phyloP scores from a whole-genome alignment of 805 yeast species.

The Grigorovia humatica region DNA sequence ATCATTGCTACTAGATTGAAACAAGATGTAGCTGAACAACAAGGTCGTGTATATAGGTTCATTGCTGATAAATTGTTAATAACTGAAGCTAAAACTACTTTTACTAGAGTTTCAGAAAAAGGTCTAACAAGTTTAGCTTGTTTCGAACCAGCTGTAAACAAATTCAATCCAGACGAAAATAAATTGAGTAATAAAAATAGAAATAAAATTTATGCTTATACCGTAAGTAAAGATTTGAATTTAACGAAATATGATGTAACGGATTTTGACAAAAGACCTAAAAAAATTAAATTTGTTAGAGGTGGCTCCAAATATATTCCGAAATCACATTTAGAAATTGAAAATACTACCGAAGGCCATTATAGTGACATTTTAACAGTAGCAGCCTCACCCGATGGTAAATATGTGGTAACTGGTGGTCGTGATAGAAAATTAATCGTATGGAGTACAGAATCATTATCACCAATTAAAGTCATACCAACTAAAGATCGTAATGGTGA shows the following conservation, averaged over 20 bases:
- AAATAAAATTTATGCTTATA: constrained; percentile 52
- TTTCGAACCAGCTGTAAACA: constrained; percentile 30
- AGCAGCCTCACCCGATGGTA: constrained; percentile 82
- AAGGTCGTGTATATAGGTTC: constrained; percentile 71
- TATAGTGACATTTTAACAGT: constrained; percentile 64
- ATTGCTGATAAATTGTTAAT: constrained; percentile 41
- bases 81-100: constrained; percentile 31
- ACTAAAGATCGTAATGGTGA: constrained; percentile 62
- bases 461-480: constrained; percentile 68
- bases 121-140: constrained; percentile 38
- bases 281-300: constrained; percentile 49
- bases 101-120: constrained; percentile 52
- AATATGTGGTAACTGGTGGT: constrained; percentile 85
- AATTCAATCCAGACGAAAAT: constrained; percentile 15
- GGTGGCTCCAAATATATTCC: constrained; percentile 45
- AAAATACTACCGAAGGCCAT: constrained; percentile 60
- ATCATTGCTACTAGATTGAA: constrained; percentile 70
- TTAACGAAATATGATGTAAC: constrained; percentile 72
- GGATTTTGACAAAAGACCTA: constrained; percentile 47
- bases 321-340: constrained; percentile 30
- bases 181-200: constrained; percentile 37
- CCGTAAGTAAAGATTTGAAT: constrained; percentile 73
- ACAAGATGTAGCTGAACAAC: constrained; percentile 81
- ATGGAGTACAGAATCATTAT: constrained; percentile 74
- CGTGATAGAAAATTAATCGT: constrained; percentile 68